A percentile compares a stretch with the other conserved stretches of the same genome.
phyloP scores from a whole-genome alignment of 2,329 filamentous ascomycete species.

The Coleophoma cylindrospora region DNA sequence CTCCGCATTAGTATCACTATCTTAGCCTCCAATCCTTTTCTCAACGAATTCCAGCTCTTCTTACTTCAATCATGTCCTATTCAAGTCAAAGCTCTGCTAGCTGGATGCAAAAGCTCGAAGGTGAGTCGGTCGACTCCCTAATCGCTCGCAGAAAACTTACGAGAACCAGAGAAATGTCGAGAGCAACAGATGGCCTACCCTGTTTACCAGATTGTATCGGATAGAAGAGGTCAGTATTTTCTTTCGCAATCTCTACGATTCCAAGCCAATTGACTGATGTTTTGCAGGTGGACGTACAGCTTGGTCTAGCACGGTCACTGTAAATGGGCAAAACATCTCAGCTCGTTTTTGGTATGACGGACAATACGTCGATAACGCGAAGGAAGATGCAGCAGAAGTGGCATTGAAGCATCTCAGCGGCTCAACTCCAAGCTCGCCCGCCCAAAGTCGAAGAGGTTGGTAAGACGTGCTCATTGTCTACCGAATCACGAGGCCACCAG shows the following conservation, averaged over 20 bases:
- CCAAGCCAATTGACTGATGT: conserved; percentile 20
- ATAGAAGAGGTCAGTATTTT: conserved; percentile 58
- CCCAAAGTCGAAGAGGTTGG: conserved; percentile 32
- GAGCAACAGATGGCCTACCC: conserved; percentile 48
- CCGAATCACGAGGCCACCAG: conserved; percentile 12
- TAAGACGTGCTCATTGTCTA: conserved; percentile 22
- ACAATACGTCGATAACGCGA: conserved; percentile 79
- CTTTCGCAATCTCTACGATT: neutral
- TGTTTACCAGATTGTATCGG: conserved; percentile 67
- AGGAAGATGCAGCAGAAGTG: conserved; percentile 85
- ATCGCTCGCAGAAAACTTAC: conserved; percentile 3
- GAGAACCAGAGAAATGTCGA: conserved; percentile 49
- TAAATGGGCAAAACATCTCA: conserved; percentile 58
- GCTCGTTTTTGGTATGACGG: conserved; percentile 92
- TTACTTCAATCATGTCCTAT: conserved; percentile 22
- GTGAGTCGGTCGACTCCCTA: conserved; percentile 20
- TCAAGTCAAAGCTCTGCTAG: conserved; percentile 20
- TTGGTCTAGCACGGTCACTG: conserved; percentile 78
- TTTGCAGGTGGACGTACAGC: conserved; percentile 76
- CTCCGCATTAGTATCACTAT: conserved; percentile 17
- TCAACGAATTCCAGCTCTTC: conserved; percentile 4
- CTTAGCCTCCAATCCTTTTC: conserved; percentile 6
- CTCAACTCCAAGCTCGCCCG: conserved; percentile 35
- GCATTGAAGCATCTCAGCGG: conserved; percentile 55
- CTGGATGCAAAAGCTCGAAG: conserved; percentile 32